Percentiles rank a stretch among this genome's conserved stretches.
phyloP scores from a whole-genome alignment of 176 grass and related monocot genomes.

The Cocos nucifera region DNA sequence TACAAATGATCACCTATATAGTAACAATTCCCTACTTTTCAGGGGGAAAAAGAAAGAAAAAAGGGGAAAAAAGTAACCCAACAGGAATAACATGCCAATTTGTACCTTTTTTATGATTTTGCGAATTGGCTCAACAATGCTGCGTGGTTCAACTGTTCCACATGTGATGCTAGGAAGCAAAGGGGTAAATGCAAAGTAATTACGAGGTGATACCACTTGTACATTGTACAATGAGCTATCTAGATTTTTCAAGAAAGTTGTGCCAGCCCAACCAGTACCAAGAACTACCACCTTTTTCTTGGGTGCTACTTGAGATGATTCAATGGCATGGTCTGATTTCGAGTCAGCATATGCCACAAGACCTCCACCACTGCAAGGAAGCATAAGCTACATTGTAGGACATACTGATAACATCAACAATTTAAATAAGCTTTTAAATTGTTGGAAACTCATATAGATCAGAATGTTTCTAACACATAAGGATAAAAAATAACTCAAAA shows the following conservation, averaged over 20 bases:
- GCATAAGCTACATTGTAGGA: not conserved
- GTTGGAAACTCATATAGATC: not conserved
- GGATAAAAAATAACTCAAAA: too few relatives aligned
- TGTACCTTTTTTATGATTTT: slow-evolving; percentile 76
- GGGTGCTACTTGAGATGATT: slow-evolving; percentile 19
- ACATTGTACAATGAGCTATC: slow-evolving; percentile 73
- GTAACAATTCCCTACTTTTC: not conserved
- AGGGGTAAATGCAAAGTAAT: slow-evolving; percentile 87
- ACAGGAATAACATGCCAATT: not conserved
- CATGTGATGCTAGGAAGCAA: slow-evolving; percentile 89
- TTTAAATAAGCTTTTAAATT: not conserved
- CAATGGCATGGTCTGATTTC: slow-evolving; percentile 25
- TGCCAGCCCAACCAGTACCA: slow-evolving; percentile 86
- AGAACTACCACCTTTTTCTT: slow-evolving; percentile 86
- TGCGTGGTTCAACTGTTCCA: slow-evolving; percentile 88
- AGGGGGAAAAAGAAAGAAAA: not conserved
- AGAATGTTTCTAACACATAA: too few relatives aligned
- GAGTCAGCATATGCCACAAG: slow-evolving; percentile 76
- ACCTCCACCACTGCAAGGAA: slow-evolving; percentile 41
- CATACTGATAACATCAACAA: not conserved
- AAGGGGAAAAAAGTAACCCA: not conserved
- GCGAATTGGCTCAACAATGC: slow-evolving; percentile 80
- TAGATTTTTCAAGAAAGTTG: slow-evolving; percentile 79
- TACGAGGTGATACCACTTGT: slow-evolving; percentile 86
- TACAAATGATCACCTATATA: too few relatives aligned